Evolutionary conservation across 1,284 basidiomycete species (phyloP).

Genomic region (Cryptococcus sp.): DNA sequence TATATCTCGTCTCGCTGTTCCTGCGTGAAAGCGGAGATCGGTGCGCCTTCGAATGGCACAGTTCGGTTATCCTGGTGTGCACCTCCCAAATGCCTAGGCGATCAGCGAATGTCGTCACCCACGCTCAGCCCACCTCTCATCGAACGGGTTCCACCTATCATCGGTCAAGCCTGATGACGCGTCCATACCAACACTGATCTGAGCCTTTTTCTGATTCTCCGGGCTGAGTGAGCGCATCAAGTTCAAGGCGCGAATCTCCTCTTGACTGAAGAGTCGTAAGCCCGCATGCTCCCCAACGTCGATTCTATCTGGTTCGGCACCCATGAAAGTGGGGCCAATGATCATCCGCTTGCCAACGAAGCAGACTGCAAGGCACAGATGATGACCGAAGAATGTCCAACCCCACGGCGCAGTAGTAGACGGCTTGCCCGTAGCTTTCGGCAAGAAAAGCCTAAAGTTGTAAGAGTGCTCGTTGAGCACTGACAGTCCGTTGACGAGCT

Average conservation of each 20-base stretch:
- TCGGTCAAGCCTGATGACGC: slow-evolving; percentile 32
- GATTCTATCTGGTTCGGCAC: slow-evolving; percentile 50
- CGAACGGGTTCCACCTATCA: slow-evolving; percentile 51
- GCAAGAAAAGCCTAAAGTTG: slow-evolving; percentile 47
- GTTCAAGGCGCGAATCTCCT: slow-evolving; percentile 42
- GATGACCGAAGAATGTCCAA: slow-evolving; percentile 49
- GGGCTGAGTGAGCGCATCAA: slow-evolving; percentile 41
- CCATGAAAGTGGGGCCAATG: slow-evolving; percentile 49
- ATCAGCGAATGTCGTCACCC: slow-evolving; percentile 1
- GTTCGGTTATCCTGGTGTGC: slow-evolving; percentile 36
- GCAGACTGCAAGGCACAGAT: slow-evolving; percentile 47
- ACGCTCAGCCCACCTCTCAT: slow-evolving; percentile 25
- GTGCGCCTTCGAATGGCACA: slow-evolving; percentile 45
- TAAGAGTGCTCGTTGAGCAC: slow-evolving; percentile 49
- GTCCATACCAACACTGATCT: slow-evolving; percentile 37
- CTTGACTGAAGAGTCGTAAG: slow-evolving; percentile 41
- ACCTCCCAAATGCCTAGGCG: neutral
- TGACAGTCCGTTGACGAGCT: slow-evolving; percentile 41
- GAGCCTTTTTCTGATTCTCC: slow-evolving; percentile 41
- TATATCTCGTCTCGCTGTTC: slow-evolving; percentile 39
- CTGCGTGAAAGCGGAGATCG: slow-evolving; percentile 32
- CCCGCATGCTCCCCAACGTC: slow-evolving; percentile 44
- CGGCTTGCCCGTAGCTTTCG: slow-evolving; percentile 9
- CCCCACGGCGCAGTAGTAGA: slow-evolving; percentile 42
- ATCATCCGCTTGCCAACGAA: slow-evolving; percentile 47